Percentiles rank a stretch among this genome's conserved stretches.
Conservation (phyloP, 345 rosid genomes). For the Citrus medica region DNA sequence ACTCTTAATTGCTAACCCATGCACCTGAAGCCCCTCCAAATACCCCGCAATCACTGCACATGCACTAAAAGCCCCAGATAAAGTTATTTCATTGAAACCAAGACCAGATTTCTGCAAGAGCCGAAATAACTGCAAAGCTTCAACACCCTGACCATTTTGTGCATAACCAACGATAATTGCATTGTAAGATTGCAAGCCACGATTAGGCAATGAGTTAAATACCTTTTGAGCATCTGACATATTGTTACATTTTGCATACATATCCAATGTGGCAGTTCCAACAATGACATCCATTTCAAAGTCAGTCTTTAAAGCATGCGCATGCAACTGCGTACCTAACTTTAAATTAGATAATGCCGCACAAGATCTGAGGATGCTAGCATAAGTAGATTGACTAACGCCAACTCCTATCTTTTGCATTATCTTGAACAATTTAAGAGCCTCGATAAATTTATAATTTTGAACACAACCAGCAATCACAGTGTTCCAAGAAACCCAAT, state of each 20-base stretch:
- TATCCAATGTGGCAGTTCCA: constrained; percentile 86
- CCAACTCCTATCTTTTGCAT: constrained; percentile 52
- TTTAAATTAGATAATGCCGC: constrained; percentile 53
- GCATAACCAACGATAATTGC: constrained; percentile 80
- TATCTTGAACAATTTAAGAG: constrained; percentile 64
- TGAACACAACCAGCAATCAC: constrained; percentile 79
- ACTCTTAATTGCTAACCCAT: constrained; percentile 63
- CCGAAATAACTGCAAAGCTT: constrained; percentile 61
- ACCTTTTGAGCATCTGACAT: constrained; percentile 62
- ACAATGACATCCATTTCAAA: constrained; percentile 64
- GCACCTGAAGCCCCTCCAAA: constrained; percentile 70
- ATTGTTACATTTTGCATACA: constrained; percentile 83
- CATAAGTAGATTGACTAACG: constrained; percentile 83
- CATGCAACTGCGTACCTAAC: constrained; percentile 78
- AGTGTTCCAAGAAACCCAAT: constrained; percentile 86
- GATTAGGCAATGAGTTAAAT: constrained; percentile 59
- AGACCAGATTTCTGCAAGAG: constrained; percentile 48
- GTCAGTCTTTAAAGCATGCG: constrained; percentile 64
- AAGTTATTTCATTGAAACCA: constrained; percentile 73
- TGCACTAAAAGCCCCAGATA: constrained; percentile 84
- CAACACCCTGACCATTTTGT: constrained; percentile 46
- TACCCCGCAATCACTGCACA: constrained; percentile 65
- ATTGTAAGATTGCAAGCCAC: constrained; percentile 68
- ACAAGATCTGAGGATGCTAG: constrained; percentile 79
- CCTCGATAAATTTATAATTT: constrained; percentile 41